Conservation (phyloP, 257 asterid genomes). For the Solanum corneliomulleri region DNA sequence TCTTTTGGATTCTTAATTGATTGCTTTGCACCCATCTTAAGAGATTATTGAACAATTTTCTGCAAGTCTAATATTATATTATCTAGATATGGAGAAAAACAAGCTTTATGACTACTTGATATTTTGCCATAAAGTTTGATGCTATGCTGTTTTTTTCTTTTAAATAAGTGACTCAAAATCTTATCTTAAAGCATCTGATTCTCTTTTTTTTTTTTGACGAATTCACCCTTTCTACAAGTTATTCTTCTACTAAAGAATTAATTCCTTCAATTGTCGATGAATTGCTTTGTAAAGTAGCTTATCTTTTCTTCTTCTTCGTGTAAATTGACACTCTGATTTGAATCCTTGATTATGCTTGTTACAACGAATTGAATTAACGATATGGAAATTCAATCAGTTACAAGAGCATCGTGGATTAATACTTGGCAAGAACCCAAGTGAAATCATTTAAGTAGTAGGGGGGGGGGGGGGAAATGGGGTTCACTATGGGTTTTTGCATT, state of each 20-base stretch:
- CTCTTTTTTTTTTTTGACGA: background rate
- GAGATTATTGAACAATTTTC: background rate
- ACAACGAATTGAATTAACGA: background rate
- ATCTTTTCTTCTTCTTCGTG: background rate
- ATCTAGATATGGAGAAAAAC: background rate
- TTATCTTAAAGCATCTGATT: background rate
- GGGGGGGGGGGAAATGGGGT: background rate
- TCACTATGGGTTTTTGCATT: background rate
- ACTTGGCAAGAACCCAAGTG: background rate
- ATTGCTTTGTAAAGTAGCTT: background rate
- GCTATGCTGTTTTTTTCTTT: background rate
- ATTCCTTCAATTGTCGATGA: background rate
- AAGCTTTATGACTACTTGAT: background rate
- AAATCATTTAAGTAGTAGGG: background rate
- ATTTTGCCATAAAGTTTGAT: background rate
- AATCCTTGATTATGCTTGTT: background rate
- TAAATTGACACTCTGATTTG: background rate
- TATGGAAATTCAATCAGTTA: background rate
- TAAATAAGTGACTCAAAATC: background rate
- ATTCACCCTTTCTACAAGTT: background rate
- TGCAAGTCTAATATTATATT: background rate
- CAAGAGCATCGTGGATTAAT: background rate
- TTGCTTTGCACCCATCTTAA: slow-evolving; percentile 1
- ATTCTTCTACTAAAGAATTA: background rate
- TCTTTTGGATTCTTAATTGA: slow-evolving; percentile 12